Evolutionary conservation across 106 monocot species (phyloP), one percentile per base, ranked within the genome.

Genomic region (Phalaenopsis aphrodite): DNA sequence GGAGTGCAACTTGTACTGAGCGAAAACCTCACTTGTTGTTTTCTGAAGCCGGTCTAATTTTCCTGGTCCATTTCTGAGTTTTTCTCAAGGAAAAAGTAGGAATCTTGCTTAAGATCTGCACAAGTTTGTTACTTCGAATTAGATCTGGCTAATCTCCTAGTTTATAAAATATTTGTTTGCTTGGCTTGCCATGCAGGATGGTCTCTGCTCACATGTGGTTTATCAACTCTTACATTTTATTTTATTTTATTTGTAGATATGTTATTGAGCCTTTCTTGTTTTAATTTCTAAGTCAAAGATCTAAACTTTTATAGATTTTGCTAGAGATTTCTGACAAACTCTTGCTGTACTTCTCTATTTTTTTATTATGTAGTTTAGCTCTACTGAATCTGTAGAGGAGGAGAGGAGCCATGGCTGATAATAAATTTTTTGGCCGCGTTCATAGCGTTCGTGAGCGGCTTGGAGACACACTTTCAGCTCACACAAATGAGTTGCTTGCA

Each of bases 401-500:
- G 82, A 76, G 74, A 69, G 85, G 82, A 81, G 85, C 79, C 78
- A 80, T 86, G 84, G 73, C 81, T 42, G 76, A 68, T 21, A 72
- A 79, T 5, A 85, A 79, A 66, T 77, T 76, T 16, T 55, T 90
- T 76, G 79, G 43, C 79, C 89, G 88, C 58, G 41, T 81, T 46
- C 90, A 90, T 80, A 92, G 88, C 67, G 80, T 92, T 45, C 84
- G 90, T 75, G 92, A 92, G 81, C 85, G 90, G 36, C 77, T 92
- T 36, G 82, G 87, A 5, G 92, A 90, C 72, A 79, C 87, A 69
- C 89, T 92, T 48, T 84, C 89, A 8, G 88, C 92, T 18, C 92
- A 92, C 56, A 88, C 90, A 18, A 90, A 92, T 83, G 92, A 92
- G 69, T 78, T 92, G 66, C 78, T 90, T 5, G 82, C 87, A 12